Conservation (phyloP, 208 protist genomes). For the Sergeia podlipaevii region DNA sequence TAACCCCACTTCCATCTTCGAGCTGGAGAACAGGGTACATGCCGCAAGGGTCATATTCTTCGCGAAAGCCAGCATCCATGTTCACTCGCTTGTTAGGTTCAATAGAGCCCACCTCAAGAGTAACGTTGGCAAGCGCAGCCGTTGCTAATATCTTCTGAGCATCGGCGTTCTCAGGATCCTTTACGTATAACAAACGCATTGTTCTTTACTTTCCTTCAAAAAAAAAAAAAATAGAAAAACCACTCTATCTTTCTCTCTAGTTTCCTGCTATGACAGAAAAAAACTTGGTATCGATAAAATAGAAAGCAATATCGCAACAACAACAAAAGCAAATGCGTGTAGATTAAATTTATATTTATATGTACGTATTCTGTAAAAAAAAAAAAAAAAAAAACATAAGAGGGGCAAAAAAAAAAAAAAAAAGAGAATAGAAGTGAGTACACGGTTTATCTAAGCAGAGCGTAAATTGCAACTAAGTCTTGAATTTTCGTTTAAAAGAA, state of each 20-base stretch:
- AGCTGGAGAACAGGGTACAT: constrained; percentile 71
- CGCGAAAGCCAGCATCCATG: constrained; percentile 45
- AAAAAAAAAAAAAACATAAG: constrained; percentile 6
- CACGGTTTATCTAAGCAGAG: not conserved
- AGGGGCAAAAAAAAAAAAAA: not conserved
- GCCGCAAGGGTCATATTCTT: constrained; percentile 63
- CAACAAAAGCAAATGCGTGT: too few relatives aligned
- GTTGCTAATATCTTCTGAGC: constrained; percentile 50
- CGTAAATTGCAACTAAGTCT: not conserved
- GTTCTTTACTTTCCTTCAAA: not conserved
- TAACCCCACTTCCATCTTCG: constrained; percentile 28
- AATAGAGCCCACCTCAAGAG: constrained; percentile 25
- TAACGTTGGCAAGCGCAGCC: constrained; percentile 49
- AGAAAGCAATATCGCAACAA: not conserved
- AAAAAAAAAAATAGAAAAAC: not conserved
- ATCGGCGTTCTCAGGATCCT: constrained; percentile 43
- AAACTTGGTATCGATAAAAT: constrained; percentile 7
- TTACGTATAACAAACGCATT: constrained; percentile 42
- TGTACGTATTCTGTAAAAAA: not conserved
- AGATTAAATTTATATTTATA: too few relatives aligned
- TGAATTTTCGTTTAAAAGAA: not conserved
- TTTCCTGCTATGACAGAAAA: constrained; percentile 6
- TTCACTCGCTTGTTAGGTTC: constrained; percentile 31
- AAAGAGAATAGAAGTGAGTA: not conserved
- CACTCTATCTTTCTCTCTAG: not conserved